Base-by-base conservation (phyloP, 768 basidiomycete species). In the Hygrophorus pudorinus region DNA sequence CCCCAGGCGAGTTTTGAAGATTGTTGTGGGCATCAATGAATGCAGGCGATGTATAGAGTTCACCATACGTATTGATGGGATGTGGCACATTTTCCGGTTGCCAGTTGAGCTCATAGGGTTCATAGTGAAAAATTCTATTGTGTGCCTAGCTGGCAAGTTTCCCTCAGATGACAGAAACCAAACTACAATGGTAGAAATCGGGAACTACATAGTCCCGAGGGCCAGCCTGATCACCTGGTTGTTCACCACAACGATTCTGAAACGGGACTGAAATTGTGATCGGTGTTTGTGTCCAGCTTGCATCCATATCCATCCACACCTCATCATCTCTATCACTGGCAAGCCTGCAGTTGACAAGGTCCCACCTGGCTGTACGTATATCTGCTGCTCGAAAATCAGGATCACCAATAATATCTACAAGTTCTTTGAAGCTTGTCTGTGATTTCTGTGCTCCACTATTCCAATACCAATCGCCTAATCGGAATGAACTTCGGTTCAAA, bases 101-200 rank as follows among this genome's bases (percentile, higher is more conserved):
- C 55, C 57, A 59, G 17, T 51, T 53, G 4, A 56, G 47, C 12
- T 53, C 41, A 43, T 57, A 63, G n/a, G 57, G 56, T 0, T 53
- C 38, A 28, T 54, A 49, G 39, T 59, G 52, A 42, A 57, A 57
- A n/a, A 55, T 52, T 2, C 29, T 18, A 41, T n/a, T 2, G 14
- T 18, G 36, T 1, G 21, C 8, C 11, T 21, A n/a, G 44, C 49
- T 48, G 0, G 41, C 4, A 12, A 56, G 12, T n/a, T 51, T 55
- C 34, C 55, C 48, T 0, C 30, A 17, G 28, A 55, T 47, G 17
- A 55, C 44, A 0, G 49, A 48, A 8, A 51, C 27, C 0, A 55
- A 41, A 8, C 36, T 40, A 9, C 34, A 43, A 33, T 56, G 54
- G 21, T 47, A 36, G 4, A 56, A 48, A 29, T 45, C 28, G 1